Conservation (phyloP, 2,329 filamentous ascomycete species). For the Curvularia eragrostidis region DNA sequence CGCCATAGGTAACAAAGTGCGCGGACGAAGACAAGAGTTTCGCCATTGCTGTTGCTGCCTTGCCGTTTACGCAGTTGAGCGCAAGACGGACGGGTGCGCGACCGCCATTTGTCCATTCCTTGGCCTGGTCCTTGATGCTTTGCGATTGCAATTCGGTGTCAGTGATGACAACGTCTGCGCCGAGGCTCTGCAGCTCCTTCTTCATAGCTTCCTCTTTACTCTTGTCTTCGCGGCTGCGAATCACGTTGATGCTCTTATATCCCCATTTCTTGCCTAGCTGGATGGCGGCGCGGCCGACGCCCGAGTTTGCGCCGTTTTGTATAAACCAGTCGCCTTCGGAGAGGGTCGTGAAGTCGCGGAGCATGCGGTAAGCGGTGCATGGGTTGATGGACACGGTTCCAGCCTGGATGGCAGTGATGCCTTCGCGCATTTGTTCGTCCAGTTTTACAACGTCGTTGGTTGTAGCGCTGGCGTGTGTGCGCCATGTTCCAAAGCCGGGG, state of each 20-base stretch:
- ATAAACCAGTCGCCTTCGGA: constrained; percentile 89
- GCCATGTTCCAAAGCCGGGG: constrained; percentile 90
- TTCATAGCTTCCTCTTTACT: constrained; percentile 71
- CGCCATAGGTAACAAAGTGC: constrained; percentile 90
- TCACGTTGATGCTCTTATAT: constrained; percentile 85
- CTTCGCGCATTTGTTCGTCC: constrained; percentile 70
- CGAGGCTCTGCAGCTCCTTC: constrained; percentile 65
- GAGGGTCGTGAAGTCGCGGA: constrained; percentile 75
- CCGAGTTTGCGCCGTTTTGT: constrained; percentile 95
- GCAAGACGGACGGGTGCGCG: constrained; percentile 77
- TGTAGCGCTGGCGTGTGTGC: constrained; percentile 80
- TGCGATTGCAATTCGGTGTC: constrained; percentile 66
- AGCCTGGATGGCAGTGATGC: constrained; percentile 76
- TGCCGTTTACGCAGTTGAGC: constrained; percentile 93
- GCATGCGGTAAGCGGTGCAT: constrained; percentile 91
- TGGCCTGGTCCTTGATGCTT: constrained; percentile 67
- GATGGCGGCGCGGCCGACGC: constrained; percentile 88
- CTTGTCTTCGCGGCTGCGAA: constrained; percentile 77
- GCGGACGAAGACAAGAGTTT: constrained; percentile 71
- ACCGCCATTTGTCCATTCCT: constrained; percentile 72
- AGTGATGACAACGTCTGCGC: constrained; percentile 68
- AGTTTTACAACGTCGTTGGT: constrained; percentile 71
- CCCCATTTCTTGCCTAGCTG: constrained; percentile 89
- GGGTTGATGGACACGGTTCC: constrained; percentile 93
- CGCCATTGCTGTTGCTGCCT: constrained; percentile 78